Percentiles rank a stretch among this genome's conserved stretches.
Conservation (phyloP, 2,329 filamentous ascomycete genomes). For the Ophiostoma novo-ulmi region DNA sequence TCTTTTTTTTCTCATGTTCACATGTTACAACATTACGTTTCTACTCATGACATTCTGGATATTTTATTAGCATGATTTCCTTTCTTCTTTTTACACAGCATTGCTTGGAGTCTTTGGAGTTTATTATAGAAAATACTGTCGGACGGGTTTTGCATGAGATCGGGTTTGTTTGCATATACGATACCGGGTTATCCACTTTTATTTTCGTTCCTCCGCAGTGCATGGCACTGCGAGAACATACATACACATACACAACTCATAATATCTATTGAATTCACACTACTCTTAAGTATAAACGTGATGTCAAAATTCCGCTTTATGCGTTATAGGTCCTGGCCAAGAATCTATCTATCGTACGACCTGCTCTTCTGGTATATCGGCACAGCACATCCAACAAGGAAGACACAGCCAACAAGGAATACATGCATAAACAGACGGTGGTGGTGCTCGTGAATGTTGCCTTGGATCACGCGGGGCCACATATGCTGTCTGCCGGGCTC, state of each 20-base stretch:
- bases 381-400: neutral
- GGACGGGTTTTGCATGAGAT: constrained; percentile 8
- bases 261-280: too few species aligned
- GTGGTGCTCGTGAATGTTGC: neutral
- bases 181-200: constrained; percentile 13
- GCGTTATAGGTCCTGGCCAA: neutral
- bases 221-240: neutral
- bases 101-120: constrained; percentile 25
- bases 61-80: neutral
- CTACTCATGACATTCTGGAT: constrained; percentile 8
- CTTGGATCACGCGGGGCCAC: neutral
- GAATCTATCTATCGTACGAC: neutral
- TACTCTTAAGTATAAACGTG: too few species aligned
- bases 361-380: neutral
- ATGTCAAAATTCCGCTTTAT: neutral
- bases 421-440: neutral
- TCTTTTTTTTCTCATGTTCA: constrained; percentile 1
- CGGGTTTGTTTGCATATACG: constrained; percentile 17
- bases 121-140: constrained; percentile 4
- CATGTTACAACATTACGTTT: constrained; percentile 5
- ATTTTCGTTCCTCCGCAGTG: neutral
- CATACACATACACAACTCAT: neutral
- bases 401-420: constrained; percentile 1
- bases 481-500: neutral
- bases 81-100: constrained; percentile 15